Evolutionary conservation across 1,284 basidiomycete genomes (phyloP), one percentile per base, ranked within the genome.

Genomic region (Cutaneotrichosporon spelunceum): DNA sequence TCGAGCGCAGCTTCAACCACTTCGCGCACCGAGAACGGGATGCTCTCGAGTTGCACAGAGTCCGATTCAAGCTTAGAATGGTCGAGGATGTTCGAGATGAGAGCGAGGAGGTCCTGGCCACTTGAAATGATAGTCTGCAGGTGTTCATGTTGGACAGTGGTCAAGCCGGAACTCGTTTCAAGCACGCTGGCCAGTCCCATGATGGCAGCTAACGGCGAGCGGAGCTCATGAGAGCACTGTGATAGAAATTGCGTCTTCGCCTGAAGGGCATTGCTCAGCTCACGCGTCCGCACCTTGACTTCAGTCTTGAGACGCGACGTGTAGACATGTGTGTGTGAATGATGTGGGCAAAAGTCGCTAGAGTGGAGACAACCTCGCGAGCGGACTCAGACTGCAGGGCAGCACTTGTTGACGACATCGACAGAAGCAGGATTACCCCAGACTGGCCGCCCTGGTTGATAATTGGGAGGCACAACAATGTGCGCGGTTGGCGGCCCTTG

Each of bases 1-100:
- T 78, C 75, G 19, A 79, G 63, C 2, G 75, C 71, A 4, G 65
- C 62, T 56, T 79, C 77, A 21, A 74, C 68, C 5, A 77, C 69
- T 8, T 78, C 72, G 6, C 75, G 73, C 6, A 81, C 69, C 23
- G 69, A 72, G 70, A 82, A 81, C 1, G 78, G 75, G 11, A 78
- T 75, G 23, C 72, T 68, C 53, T 82, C 81, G 19, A 80, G 69
- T 33, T 77, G 71, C 45, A 81, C 78, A 30, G 76, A 76, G 48
- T 77, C 75, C 9, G 75, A 72, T 62, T 81, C 79, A 42, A 82
- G 74, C 61, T 81, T 80, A 24, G 76, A 74, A 56, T 79, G 77
- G 64, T 82, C 81, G 27, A 82, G 71, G 27, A 82, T 77, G 57
- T 81, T 80, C 59, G 80, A 79, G 66, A 82, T 81, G 36, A 82